phyloP scores from a whole-genome alignment of 1,284 basidiomycete species.

The Heliocybe sulcata region DNA sequence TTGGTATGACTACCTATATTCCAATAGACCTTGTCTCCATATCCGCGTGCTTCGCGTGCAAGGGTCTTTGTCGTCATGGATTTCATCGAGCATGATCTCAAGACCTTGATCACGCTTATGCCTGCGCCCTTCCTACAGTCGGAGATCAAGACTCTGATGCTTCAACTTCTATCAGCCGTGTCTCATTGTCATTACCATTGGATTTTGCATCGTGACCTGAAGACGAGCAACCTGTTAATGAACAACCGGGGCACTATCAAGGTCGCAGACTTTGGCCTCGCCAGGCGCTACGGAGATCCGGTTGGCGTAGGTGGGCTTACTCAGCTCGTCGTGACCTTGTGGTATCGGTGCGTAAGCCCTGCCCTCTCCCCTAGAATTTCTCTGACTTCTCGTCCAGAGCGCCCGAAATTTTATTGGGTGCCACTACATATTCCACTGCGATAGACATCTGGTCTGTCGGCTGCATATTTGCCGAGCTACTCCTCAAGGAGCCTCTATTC shows the following conservation, averaged over 20 bases:
- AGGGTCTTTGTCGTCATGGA: slow-evolving; percentile 99
- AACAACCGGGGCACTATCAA: slow-evolving; percentile 98
- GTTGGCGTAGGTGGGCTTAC: slow-evolving; percentile 91
- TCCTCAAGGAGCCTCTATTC: slow-evolving; percentile 90
- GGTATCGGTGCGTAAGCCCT: slow-evolving; percentile 88
- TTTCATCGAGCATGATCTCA: slow-evolving; percentile 99
- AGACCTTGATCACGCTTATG: slow-evolving; percentile 91
- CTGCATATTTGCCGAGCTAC: slow-evolving; percentile 96
- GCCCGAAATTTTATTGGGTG: slow-evolving; percentile 92
- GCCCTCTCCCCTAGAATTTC: slow-evolving; percentile 5
- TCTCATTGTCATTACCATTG: slow-evolving; percentile 91
- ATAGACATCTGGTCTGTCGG: slow-evolving; percentile 99
- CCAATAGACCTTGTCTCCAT: slow-evolving; percentile 3
- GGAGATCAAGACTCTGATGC: slow-evolving; percentile 95
- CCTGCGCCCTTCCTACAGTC: slow-evolving; percentile 93
- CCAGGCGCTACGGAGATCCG: slow-evolving; percentile 92
- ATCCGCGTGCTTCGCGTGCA: slow-evolving; percentile 11
- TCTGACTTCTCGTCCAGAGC: slow-evolving; percentile 50
- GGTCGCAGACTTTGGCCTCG: slow-evolving; percentile 97
- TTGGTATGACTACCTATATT: background rate
- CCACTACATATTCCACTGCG: slow-evolving; percentile 89
- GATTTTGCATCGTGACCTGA: slow-evolving; percentile 97
- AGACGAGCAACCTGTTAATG: slow-evolving; percentile 97
- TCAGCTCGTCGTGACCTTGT: slow-evolving; percentile 94
- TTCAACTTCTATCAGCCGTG: slow-evolving; percentile 91